phyloP scores from a whole-genome alignment of 306 rosid species.

The Pachyrhizus erosus region DNA sequence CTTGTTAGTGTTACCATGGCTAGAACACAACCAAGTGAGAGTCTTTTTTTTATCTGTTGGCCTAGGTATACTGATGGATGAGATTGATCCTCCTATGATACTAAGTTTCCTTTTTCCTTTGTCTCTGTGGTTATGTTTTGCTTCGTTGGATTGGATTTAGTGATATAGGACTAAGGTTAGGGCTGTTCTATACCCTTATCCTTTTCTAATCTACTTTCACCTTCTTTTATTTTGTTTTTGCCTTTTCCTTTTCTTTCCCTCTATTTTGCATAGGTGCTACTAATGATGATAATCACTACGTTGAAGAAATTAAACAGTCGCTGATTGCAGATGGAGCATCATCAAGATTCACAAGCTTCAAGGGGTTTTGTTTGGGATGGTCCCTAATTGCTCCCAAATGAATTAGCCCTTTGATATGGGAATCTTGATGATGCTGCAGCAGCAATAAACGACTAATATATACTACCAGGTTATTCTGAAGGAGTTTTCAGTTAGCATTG shows the following conservation, averaged over 20 bases:
- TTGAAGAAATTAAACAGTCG: slow-evolving; percentile 47
- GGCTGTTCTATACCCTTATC: slow-evolving; percentile 11
- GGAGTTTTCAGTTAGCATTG: slow-evolving; percentile 4
- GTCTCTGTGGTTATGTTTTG: not conserved
- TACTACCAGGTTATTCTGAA: slow-evolving; percentile 23
- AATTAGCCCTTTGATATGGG: slow-evolving; percentile 52
- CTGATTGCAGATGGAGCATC: slow-evolving; percentile 73
- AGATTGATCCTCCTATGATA: not conserved
- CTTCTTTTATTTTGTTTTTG: not conserved
- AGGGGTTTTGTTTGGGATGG: slow-evolving; percentile 38
- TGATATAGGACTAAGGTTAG: slow-evolving; percentile 59
- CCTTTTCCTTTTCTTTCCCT: not conserved
- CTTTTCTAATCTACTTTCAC: not conserved
- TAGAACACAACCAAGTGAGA: slow-evolving; percentile 2
- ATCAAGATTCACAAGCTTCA: slow-evolving; percentile 83
- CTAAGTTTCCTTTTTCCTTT: not conserved
- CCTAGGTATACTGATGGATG: slow-evolving; percentile 2
- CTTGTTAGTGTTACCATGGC: not conserved
- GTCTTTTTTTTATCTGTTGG: slow-evolving; percentile 3
- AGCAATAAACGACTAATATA: slow-evolving; percentile 71
- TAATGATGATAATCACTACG: not conserved
- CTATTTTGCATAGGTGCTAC: slow-evolving; percentile 29
- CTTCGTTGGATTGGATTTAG: slow-evolving; percentile 32
- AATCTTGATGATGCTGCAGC: slow-evolving; percentile 98
- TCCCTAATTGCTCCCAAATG: slow-evolving; percentile 31